Evolutionary conservation across 2,329 filamentous ascomycete species (phyloP), one percentile per base, ranked within the genome.

Genomic region (Ploettnerulaceae sp.): DNA sequence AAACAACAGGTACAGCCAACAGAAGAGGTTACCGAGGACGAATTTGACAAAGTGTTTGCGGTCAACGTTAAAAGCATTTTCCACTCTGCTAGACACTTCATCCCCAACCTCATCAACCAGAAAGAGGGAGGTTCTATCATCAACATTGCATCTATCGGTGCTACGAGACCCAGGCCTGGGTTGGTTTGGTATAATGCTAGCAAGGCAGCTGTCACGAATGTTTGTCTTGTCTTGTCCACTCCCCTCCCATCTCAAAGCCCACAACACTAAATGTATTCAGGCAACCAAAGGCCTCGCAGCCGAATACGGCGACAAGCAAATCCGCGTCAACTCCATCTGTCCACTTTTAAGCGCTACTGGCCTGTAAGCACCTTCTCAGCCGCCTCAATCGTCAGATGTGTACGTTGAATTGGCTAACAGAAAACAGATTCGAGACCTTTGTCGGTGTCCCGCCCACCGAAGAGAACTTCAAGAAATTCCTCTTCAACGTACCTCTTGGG

Each of bases 321-420:
- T 90, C 53, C 76, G 84, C 0, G 82, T 89, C 58, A 88, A 88
- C 53, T 75, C 77, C 1, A 78, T 89, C 11, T 85, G 81, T 36
- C 84, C 84, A 0, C 73, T 87, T 0, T 70, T 87, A 1, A 81
- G 78, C 1, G 77, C 73, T 12, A 89, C 84, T 0, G 81, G 78
- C 2, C 71, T 88, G 56, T 62, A 48, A 44, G 53, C n/a, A n/a
- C n/a, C n/a, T n/a, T n/a, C n/a, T n/a, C n/a, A n/a, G n/a, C n/a
- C n/a, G n/a, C n/a, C n/a, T n/a, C n/a, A n/a, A n/a, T n/a, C n/a
- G n/a, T n/a, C n/a, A n/a, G n/a, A n/a, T n/a, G n/a, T n/a, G n/a
- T n/a, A n/a, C n/a, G n/a, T n/a, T n/a, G n/a, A n/a, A n/a, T n/a
- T n/a, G n/a, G n/a, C n/a, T n/a, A n/a, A n/a, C n/a, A n/a, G n/a